These are phyloP conservation scores for Cyclotella kingstonii DNA, from an alignment of 108 stramenopile genomes.

Conservation along the genomic window DNA sequence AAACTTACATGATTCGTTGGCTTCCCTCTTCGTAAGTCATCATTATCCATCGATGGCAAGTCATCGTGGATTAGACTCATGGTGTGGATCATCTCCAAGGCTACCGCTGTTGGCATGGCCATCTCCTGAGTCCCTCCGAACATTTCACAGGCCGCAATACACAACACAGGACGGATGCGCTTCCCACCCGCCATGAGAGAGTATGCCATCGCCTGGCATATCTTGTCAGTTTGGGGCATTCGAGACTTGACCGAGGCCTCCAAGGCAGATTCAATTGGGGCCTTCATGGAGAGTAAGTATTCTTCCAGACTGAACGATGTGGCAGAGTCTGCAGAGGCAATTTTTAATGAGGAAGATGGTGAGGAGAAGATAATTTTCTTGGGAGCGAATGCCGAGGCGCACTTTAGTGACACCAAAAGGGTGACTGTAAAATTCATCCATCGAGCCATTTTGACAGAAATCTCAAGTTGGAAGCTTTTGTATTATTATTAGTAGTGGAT, in stretches of 20 bases:
- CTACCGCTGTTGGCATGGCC: constrained; percentile 93
- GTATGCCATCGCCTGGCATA: constrained; percentile 92
- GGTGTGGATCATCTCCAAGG: constrained; percentile 97
- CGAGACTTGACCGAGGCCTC: constrained; percentile 63
- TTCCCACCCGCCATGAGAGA: constrained; percentile 96
- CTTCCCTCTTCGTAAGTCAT: constrained; percentile 91
- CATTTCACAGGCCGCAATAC: constrained; percentile 94
- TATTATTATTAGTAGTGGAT: background rate
- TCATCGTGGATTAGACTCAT: constrained; percentile 98
- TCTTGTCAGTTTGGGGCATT: constrained; percentile 77
- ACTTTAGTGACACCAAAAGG: constrained; percentile 7
- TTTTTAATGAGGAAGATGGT: constrained; percentile 13
- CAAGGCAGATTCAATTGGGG: constrained; percentile 79
- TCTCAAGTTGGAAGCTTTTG: background rate
- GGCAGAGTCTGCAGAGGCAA: constrained; percentile 12
- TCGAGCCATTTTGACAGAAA: constrained; percentile 20
- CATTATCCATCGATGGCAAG: constrained; percentile 94
- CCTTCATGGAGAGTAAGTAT: constrained; percentile 84
- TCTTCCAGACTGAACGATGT: constrained; percentile 63
- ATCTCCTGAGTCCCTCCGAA: constrained; percentile 69
- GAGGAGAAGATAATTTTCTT: constrained; percentile 1
- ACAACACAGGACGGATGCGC: constrained; percentile 91
- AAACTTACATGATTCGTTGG: constrained; percentile 88
- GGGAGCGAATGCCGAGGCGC: constrained; percentile 20
- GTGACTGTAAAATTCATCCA: constrained; percentile 4